Percentiles rank a stretch among this genome's conserved stretches.
Conservation (phyloP, 2,329 filamentous ascomycete species). For the Fusarium sp. region DNA sequence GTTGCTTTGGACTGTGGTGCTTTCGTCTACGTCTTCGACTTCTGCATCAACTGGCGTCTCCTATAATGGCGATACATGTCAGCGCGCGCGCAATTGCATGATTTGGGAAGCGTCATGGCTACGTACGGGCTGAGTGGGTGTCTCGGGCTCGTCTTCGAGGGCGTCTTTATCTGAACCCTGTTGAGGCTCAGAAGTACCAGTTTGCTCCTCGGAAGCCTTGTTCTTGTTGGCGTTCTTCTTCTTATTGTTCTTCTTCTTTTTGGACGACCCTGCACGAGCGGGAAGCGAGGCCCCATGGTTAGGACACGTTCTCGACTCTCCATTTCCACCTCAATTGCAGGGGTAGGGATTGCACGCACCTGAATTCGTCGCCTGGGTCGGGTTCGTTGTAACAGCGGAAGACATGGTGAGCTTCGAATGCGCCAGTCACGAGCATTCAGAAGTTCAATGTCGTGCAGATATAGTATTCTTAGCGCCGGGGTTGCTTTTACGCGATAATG, state of each 20-base stretch:
- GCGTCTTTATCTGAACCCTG: slow-evolving; percentile 56
- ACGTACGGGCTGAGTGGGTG: slow-evolving; percentile 52
- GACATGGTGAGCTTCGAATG: slow-evolving; percentile 53
- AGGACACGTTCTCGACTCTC: slow-evolving; percentile 49
- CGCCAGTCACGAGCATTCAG: slow-evolving; percentile 43
- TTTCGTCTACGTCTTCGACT: slow-evolving; percentile 31
- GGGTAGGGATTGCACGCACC: slow-evolving; percentile 49
- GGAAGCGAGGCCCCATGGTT: slow-evolving; percentile 43
- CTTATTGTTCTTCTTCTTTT: slow-evolving; percentile 70
- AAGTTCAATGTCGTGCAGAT: slow-evolving; percentile 34
- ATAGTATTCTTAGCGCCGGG: slow-evolving; percentile 20
- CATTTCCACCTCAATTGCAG: slow-evolving; percentile 40
- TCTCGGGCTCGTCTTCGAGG: slow-evolving; percentile 59
- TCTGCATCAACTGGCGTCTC: slow-evolving; percentile 45
- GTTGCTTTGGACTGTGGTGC: slow-evolving; percentile 49
- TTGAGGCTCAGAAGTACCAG: slow-evolving; percentile 50
- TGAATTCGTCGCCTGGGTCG: slow-evolving; percentile 52
- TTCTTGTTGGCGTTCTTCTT: slow-evolving; percentile 66
- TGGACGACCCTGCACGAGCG: slow-evolving; percentile 53
- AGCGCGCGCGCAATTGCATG: slow-evolving; percentile 37
- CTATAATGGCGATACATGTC: slow-evolving; percentile 43
- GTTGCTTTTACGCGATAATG: slow-evolving; percentile 27
- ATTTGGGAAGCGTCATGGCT: slow-evolving; percentile 27
- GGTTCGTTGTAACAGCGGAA: slow-evolving; percentile 52
- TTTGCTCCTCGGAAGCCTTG: slow-evolving; percentile 54